Conservation (phyloP, 2,329 filamentous ascomycete genomes). For the Fusarium virguliforme region DNA sequence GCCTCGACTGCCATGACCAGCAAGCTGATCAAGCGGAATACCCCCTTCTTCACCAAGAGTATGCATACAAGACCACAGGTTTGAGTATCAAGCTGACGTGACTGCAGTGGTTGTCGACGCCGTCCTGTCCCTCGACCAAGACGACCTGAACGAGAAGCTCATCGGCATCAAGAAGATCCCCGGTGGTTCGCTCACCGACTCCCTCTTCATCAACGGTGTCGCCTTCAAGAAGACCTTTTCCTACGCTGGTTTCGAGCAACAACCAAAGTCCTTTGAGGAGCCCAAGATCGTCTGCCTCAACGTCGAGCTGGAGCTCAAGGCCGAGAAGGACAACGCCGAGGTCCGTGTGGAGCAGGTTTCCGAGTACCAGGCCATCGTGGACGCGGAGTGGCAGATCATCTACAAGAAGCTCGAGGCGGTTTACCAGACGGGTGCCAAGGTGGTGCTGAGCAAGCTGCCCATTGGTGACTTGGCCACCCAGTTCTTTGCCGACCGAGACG, state of each 20-base stretch:
- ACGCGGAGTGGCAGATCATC: constrained; percentile 99
- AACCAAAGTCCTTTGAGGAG: constrained; percentile 94
- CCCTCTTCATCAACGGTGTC: constrained; percentile 96
- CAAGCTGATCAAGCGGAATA: constrained; percentile 98
- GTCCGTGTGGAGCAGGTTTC: constrained; percentile 98
- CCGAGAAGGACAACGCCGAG: constrained; percentile 99
- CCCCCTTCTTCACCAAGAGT: constrained; percentile 98
- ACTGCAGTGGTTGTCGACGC: constrained; percentile 95
- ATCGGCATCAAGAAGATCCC: constrained; percentile 99
- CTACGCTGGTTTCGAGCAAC: constrained; percentile 99
- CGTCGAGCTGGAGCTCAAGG: constrained; percentile 98
- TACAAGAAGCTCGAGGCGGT: constrained; percentile 99
- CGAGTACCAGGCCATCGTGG: constrained; percentile 99
- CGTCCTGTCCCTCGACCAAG: constrained; percentile 94
- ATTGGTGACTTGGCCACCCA: constrained; percentile 98
- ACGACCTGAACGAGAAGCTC: constrained; percentile 96
- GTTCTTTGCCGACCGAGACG: constrained; percentile 96
- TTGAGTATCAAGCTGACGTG: constrained; percentile 49
- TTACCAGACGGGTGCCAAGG: constrained; percentile 94
- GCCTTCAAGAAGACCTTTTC: constrained; percentile 99
- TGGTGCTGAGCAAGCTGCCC: constrained; percentile 95
- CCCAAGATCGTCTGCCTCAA: constrained; percentile 98
- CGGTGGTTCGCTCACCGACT: constrained; percentile 95
- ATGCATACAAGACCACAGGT: constrained; percentile 52
- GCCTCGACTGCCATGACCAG: constrained; percentile 98